Evolutionary conservation across 2,329 filamentous ascomycete genomes (phyloP).

Genomic region (Hypoxylon sp.): DNA sequence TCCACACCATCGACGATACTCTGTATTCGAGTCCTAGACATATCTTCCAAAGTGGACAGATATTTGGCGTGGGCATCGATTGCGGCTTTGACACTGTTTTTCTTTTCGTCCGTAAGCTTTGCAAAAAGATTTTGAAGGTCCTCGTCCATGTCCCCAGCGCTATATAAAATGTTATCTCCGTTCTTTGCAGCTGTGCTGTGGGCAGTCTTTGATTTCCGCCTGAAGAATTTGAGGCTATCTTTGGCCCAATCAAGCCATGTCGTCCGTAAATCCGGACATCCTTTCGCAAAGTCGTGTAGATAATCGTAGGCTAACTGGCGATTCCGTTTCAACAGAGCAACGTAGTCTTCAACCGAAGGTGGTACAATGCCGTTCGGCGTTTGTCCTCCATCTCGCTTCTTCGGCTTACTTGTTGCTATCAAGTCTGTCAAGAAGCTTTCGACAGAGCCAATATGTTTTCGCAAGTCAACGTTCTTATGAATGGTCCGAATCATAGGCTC

Average conservation of each 20-base stretch:
- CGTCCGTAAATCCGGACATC: slow-evolving; percentile 74
- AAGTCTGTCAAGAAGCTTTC: slow-evolving; percentile 79
- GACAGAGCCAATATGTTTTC: slow-evolving; percentile 74
- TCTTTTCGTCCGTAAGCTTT: slow-evolving; percentile 62
- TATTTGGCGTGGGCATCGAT: slow-evolving; percentile 73
- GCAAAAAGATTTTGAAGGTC: slow-evolving; percentile 59
- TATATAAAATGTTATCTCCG: slow-evolving; percentile 47
- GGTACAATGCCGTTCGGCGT: slow-evolving; percentile 52
- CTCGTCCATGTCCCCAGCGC: slow-evolving; percentile 54
- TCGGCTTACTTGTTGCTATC: slow-evolving; percentile 69
- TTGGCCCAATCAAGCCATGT: slow-evolving; percentile 74
- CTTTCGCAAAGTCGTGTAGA: slow-evolving; percentile 76
- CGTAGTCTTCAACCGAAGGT: slow-evolving; percentile 79
- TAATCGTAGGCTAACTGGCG: slow-evolving; percentile 75
- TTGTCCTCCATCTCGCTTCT: slow-evolving; percentile 55
- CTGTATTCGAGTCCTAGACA: slow-evolving; percentile 69
- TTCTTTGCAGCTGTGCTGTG: not conserved
- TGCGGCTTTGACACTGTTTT: slow-evolving; percentile 60
- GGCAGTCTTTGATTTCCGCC: slow-evolving; percentile 39
- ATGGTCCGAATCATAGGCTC: slow-evolving; percentile 80
- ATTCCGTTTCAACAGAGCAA: slow-evolving; percentile 74
- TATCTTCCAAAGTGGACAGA: slow-evolving; percentile 65
- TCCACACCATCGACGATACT: slow-evolving; percentile 63
- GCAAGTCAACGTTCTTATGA: slow-evolving; percentile 79
- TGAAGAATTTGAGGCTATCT: slow-evolving; percentile 69